Conservation (phyloP, 345 rosid genomes). For the Noccaea bulbosa region DNA sequence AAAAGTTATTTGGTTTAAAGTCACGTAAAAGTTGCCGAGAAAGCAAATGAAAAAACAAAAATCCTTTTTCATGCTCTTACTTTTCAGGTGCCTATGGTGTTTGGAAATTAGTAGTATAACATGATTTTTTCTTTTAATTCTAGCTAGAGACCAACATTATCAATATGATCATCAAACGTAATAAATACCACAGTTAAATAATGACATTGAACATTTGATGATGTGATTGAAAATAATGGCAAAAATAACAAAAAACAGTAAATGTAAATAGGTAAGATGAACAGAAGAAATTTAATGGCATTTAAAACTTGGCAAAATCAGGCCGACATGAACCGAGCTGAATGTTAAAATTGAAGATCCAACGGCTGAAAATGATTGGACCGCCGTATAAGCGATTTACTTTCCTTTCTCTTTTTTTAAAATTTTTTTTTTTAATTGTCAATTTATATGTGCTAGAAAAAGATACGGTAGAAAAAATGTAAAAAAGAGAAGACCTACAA, state of each 20-base stretch:
- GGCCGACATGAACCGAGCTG: slow-evolving; percentile 18
- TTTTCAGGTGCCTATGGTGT: slow-evolving; percentile 40
- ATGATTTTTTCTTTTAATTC: background rate
- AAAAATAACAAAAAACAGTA: background rate
- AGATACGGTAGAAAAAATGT: background rate
- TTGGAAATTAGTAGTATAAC: slow-evolving; percentile 1
- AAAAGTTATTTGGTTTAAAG: slow-evolving; percentile 20
- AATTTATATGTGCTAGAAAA: background rate
- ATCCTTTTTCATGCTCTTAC: slow-evolving; percentile 8
- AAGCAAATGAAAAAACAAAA: background rate
- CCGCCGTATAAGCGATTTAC: slow-evolving; percentile 25
- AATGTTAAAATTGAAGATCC: slow-evolving; percentile 16
- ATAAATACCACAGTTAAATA: background rate
- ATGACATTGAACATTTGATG: background rate
- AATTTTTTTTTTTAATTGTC: background rate
- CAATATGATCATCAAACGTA: slow-evolving; percentile 9
- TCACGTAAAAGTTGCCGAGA: slow-evolving; percentile 31
- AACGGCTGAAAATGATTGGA: slow-evolving; percentile 44
- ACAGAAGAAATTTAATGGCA: background rate
- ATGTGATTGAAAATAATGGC: background rate
- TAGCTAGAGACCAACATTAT: background rate
- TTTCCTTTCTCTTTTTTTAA: slow-evolving; percentile 12
- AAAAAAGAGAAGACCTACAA: background rate
- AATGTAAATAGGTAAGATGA: background rate
- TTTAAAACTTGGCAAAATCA: slow-evolving; percentile 9